Conservation (phyloP, 106 monocot species). For the Dendrobium nobile region DNA sequence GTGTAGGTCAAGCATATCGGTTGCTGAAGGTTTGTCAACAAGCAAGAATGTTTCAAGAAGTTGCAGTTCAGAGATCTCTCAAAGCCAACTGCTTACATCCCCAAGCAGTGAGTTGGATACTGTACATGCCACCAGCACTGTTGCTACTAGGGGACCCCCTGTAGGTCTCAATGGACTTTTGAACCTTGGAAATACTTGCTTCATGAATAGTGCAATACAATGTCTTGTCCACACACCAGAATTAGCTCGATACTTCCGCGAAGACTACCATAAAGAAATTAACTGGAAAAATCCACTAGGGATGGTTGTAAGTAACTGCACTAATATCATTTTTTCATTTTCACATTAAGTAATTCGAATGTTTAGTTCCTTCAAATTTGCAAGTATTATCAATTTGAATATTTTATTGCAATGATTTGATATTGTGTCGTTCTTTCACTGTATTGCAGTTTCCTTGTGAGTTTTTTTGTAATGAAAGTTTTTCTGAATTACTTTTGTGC, state of each 20-base stretch:
- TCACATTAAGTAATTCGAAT: neutral
- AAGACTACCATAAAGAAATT: slow-evolving; percentile 93
- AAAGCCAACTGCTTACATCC: slow-evolving; percentile 48
- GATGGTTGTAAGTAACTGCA: slow-evolving; percentile 82
- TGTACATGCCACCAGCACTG: slow-evolving; percentile 37
- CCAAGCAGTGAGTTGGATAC: slow-evolving; percentile 60
- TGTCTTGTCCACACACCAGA: slow-evolving; percentile 99
- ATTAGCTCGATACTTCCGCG: slow-evolving; percentile 87
- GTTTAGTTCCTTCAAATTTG: neutral
- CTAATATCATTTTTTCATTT: neutral
- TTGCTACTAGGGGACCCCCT: slow-evolving; percentile 58
- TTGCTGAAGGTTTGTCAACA: slow-evolving; percentile 55
- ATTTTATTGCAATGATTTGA: neutral
- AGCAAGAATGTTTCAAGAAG: slow-evolving; percentile 62
- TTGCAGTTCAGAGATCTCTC: slow-evolving; percentile 59
- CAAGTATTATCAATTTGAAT: neutral
- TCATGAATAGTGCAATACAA: slow-evolving; percentile 98
- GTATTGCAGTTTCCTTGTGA: neutral
- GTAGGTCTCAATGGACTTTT: slow-evolving; percentile 80
- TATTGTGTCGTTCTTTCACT: neutral
- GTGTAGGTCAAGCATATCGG: slow-evolving; percentile 35
- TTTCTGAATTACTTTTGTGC: neutral
- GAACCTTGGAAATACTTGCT: slow-evolving; percentile 99
- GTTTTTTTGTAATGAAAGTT: neutral
- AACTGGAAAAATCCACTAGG: slow-evolving; percentile 97